Base-by-base conservation (phyloP, 73 alveolate genomes). In the Symbiodinium natans region DNA sequence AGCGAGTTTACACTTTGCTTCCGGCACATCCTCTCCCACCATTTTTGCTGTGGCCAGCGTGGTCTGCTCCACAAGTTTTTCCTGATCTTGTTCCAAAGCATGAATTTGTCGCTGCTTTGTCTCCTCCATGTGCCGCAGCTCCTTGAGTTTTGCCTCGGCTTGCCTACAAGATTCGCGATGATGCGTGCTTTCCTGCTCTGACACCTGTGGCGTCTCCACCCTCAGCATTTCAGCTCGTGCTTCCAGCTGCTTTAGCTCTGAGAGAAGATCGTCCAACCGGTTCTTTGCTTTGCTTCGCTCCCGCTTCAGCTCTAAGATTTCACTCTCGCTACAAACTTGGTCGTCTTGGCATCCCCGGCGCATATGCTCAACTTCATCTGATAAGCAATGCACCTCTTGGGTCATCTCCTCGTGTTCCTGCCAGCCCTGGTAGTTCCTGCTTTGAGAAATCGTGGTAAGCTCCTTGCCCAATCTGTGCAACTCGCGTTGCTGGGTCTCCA, bases 191-290 rank as follows among this genome's bases (percentile, higher is more conserved):
- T 63, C 80, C 80, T 63, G 36, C 27, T 25, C 40, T n/a, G 80
- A 25, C 33, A 63, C 80, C 80, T 63, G 80, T 23, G 80, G 80
- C 2, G 38, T 63, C 80, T 63, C 38, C 33, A 36, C 27, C 80
- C 80, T 63, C 80, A 63, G 80, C 80, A 63, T 63, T 63, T 63
- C 80, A 36, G 80, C 80, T 27, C 80, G 80, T 25, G 80, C 80
- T 63, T 63, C 80, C 33, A 63, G 27, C 4, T n/a, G 31, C 80
- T 63, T 63, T 17, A 63, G 31, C 11, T 63, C 80, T n/a, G 80
- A 63, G 19, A 63, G 19, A 19, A 63, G 36, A n/a, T 63, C 80
- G 17, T 63, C 80, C 36, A 63, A 63, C 5, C 80, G 80, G 36
- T 63, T 29, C 80, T 63, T 63, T 19, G 80, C 36, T 23, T 63